Base-by-base conservation (phyloP, 2,329 filamentous ascomycete genomes). In the Aspergillus ruber region DNA sequence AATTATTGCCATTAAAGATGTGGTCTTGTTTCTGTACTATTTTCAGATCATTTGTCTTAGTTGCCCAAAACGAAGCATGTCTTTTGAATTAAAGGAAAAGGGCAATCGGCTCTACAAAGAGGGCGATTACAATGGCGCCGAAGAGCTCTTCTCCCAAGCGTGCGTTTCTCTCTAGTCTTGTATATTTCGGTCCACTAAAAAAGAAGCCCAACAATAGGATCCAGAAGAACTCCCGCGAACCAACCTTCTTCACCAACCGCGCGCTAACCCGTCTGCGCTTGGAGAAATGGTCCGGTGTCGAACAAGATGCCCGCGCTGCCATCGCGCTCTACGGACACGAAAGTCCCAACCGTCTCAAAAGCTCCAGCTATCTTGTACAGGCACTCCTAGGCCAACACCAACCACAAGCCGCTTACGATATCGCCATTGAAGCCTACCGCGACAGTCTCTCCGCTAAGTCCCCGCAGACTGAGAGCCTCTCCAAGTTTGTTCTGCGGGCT, bases 211-310 rank as follows among this genome's bases (percentile, higher is more conserved):
- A 36, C 27, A 6, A 23, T 27, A 88, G 84, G 36, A 90, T 95
- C 57, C 82, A 86, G 58, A 82, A 83, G 63, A 88, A 95, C 68
- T 79, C 86, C 3, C 78, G 75, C 47, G 93, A 95, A 63, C 81
- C 86, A 1, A 76, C 85, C 25, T 79, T 95, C 44, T 96, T 90
- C 71, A 91, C 89, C 35, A 97, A 96, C 71, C 87, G 90, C 46
- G 88, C 90, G 44, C 86, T 95, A 71, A 83, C 86, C 3, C 82
- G 90, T 36, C 75, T 93, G 49, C 87, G 86, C 69, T 78, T 95
- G 18, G 72, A 78, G 50, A 75, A 82, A 57, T 94, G 85, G 81
- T 79, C 87, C 25, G 82, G 77, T 8, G 89, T 85, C 43, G 84
- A 93, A 53, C 74, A 81, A 50, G 90, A 96, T 68, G 91, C 90